phyloP scores from a whole-genome alignment of 73 alveolate genomes.

The Paramecium octaurelia region DNA sequence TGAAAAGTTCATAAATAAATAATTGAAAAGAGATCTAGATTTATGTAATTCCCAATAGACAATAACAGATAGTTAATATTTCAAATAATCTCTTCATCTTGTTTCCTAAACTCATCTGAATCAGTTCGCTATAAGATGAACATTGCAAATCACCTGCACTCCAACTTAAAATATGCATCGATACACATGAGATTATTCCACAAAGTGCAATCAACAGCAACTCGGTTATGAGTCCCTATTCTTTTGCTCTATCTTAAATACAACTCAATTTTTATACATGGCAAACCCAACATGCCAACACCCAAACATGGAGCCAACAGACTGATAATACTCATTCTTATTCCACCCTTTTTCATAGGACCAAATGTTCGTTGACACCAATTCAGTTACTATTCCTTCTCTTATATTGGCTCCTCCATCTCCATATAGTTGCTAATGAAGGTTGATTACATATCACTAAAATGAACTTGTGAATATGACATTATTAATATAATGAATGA shows the following conservation, averaged over 20 bases:
- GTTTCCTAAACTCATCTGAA: not conserved
- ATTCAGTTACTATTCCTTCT: not conserved
- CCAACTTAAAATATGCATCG: slow-evolving; percentile 52
- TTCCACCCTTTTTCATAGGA: slow-evolving; percentile 28
- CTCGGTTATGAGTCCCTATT: not conserved
- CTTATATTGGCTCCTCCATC: not conserved
- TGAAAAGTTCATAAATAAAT: not conserved
- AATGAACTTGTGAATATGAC: not conserved
- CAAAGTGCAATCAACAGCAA: not conserved
- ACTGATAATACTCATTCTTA: slow-evolving; percentile 39
- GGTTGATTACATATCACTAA: slow-evolving; percentile 40
- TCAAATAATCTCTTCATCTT: slow-evolving; percentile 24
- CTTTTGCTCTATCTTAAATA: slow-evolving; percentile 23
- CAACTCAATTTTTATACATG: not conserved
- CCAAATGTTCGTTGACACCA: not conserved
- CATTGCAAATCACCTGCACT: slow-evolving; percentile 35
- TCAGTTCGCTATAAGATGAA: not conserved
- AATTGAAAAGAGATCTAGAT: slow-evolving; percentile 19
- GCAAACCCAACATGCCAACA: slow-evolving; percentile 44
- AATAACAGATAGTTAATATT: not conserved
- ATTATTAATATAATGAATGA: not conserved
- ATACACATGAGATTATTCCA: slow-evolving; percentile 38
- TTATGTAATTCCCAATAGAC: not conserved
- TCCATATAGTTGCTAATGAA: slow-evolving; percentile 41
- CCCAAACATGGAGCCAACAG: slow-evolving; percentile 37